Evolutionary conservation across 129 eudicot genomes (phyloP), one percentile per base, ranked within the genome.

Genomic region (Gnaphalium uliginosum): DNA sequence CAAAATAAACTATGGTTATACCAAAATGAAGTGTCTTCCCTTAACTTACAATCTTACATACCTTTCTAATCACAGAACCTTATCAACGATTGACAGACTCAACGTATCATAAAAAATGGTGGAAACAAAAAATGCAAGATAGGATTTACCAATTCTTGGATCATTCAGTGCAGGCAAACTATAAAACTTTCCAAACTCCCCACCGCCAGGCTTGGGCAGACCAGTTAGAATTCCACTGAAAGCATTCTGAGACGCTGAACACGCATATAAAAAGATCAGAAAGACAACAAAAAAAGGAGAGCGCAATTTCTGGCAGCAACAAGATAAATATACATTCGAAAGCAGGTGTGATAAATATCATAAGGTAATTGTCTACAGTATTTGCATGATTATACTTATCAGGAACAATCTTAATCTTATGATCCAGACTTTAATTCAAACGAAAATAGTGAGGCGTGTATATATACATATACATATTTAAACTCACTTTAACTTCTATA

Each of bases 191-290:
- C 98, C 98, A 30, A 93, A 93, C 81, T 93, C 98, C 25, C 96
- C 98, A 17, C 98, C 98, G 54, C 96, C 95, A 46, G 90, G 90
- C 87, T 90, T 93, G 73, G 96, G 96, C 68, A 93, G 96, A 85
- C 89, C 80, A 17, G 92, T 83, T 73, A 90, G 59, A 41, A 90
- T 90, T 79, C 84, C 90, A 54, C 79, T 88, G 83, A 90, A 93
- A 65, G 87, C 84, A 82, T 90, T 83, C 74, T 88, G 96, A 74
- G 98, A 76, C 6, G 96, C 98, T 93, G 96, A 27, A 84, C 0
- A 62, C 17, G 23, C 29, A 82, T 48, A 19, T 48, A 53, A 53
- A 32, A 26, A 76, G 3, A 37, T 66, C 18, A 85, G 32, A 60
- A n/a, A 54, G 22, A 78, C 21, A 22, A 17, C n/a, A 24, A 9